phyloP scores from a whole-genome alignment of 164 flowering plant genomes.

The Saururus chinensis region DNA sequence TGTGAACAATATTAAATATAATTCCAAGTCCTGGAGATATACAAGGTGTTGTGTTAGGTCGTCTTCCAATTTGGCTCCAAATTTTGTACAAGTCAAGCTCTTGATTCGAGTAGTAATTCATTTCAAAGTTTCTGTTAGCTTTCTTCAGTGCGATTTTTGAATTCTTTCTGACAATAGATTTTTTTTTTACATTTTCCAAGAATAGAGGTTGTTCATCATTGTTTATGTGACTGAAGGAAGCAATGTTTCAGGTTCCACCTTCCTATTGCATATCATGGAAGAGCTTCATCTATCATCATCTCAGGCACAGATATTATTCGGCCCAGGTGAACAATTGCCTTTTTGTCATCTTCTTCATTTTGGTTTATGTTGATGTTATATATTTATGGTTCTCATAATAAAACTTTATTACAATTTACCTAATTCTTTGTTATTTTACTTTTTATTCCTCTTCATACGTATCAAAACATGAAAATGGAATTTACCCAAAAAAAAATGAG shows the following conservation, averaged over 20 bases:
- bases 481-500: no score
- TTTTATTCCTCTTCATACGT: no score
- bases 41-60: no score
- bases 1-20: no score
- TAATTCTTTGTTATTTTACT: no score
- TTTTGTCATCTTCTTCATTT: background rate
- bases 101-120: no score
- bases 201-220: background rate
- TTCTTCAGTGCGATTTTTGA: no score
- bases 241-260: conserved; percentile 65
- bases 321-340: conserved; percentile 48
- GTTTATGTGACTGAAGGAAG: background rate
- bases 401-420: background rate
- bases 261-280: conserved; percentile 97
- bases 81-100: no score
- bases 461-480: no score
- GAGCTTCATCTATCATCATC: conserved; percentile 86
- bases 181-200: background rate
- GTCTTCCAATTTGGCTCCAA: no score
- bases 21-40: no score
- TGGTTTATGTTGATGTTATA: background rate
- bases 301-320: conserved; percentile 84
- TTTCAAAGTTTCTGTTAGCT: no score
- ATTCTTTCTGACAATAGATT: background rate
- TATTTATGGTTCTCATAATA: background rate